phyloP scores from a whole-genome alignment of 176 grass and related monocot genomes.

The Chloris gayana region DNA sequence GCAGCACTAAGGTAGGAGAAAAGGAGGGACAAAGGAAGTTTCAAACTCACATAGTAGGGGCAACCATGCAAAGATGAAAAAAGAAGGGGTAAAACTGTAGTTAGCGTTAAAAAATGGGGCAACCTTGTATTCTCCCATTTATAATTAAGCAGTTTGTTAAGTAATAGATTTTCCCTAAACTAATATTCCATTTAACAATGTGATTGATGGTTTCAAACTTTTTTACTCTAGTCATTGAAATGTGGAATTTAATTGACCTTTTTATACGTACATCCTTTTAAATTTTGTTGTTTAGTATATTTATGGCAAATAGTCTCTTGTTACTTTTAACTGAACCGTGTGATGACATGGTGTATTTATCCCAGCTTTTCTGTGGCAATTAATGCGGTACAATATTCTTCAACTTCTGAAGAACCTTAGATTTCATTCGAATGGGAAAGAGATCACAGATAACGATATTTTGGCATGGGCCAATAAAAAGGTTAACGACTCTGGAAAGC shows the following conservation, averaged over 20 bases:
- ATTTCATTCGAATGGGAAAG: conserved; percentile 67
- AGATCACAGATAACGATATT: conserved; percentile 70
- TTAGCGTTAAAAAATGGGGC: no score
- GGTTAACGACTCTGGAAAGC: conserved; percentile 67
- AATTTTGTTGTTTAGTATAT: conserved; percentile 4
- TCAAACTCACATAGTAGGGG: no score
- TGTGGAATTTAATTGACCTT: background rate
- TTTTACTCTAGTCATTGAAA: background rate
- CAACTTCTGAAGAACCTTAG: conserved; percentile 74
- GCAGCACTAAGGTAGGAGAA: no score
- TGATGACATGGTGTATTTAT: conserved; percentile 10
- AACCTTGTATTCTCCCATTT: no score
- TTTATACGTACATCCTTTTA: background rate
- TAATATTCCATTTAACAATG: background rate
- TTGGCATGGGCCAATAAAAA: conserved; percentile 72
- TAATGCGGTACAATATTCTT: conserved; percentile 81
- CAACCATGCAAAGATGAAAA: no score
- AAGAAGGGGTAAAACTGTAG: no score
- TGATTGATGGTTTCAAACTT: background rate
- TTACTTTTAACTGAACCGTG: background rate
- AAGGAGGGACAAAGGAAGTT: no score
- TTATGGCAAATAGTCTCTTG: background rate
- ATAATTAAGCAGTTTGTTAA: background rate
- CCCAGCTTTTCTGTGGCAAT: conserved; percentile 83
- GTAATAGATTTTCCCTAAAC: background rate